Conservation (phyloP, 1,284 basidiomycete species). For the Ganoderma leucocontextum region DNA sequence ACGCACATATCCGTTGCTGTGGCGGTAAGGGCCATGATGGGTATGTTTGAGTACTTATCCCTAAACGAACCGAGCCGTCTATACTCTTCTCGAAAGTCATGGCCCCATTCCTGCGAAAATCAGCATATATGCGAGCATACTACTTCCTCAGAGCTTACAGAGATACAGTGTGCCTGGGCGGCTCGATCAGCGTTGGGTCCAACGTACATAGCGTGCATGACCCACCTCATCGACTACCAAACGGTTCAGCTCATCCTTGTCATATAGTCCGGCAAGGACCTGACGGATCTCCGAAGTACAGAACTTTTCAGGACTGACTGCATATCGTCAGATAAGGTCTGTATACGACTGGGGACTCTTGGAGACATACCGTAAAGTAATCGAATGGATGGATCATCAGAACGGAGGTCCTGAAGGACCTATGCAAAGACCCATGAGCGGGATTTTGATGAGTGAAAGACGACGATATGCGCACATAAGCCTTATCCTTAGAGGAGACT, state of each 20-base stretch:
- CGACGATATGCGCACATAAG: constrained; percentile 44
- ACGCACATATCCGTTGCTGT: constrained; percentile 72
- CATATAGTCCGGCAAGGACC: constrained; percentile 60
- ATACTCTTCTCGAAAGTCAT: constrained; percentile 81
- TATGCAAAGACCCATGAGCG: constrained; percentile 39
- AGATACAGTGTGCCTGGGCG: constrained; percentile 82
- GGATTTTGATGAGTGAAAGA: not conserved
- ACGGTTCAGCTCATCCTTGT: constrained; percentile 66
- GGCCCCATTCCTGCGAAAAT: constrained; percentile 79
- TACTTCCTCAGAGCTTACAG: constrained; percentile 49
- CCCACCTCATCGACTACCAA: constrained; percentile 83
- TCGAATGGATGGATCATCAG: constrained; percentile 65
- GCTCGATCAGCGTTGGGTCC: not conserved
- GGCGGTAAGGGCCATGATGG: constrained; percentile 87
- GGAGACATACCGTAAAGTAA: constrained; percentile 73
- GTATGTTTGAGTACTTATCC: constrained; percentile 70
- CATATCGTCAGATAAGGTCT: not conserved
- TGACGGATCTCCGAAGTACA: constrained; percentile 61
- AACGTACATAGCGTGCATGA: constrained; percentile 1
- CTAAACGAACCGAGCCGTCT: constrained; percentile 77
- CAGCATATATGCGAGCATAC: constrained; percentile 27
- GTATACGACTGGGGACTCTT: not conserved
- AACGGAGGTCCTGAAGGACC: constrained; percentile 71
- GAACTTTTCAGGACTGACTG: constrained; percentile 81
- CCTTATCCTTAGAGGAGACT: constrained; percentile 55